phyloP scores from a whole-genome alignment of 208 protist species.

The Trypanosoma lewisi region DNA sequence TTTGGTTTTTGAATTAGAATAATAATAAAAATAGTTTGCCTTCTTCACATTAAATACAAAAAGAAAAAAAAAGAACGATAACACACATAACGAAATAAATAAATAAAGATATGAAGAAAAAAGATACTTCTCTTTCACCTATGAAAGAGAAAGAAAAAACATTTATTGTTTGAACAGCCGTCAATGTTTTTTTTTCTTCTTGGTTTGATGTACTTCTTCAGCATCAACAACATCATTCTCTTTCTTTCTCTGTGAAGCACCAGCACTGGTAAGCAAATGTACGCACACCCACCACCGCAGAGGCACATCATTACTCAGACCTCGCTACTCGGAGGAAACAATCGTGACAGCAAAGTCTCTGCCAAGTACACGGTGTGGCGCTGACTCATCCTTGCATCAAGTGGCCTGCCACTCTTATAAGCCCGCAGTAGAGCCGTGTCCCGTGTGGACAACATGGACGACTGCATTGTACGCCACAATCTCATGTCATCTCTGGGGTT shows the following conservation, averaged over 20 bases:
- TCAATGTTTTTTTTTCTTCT: neutral
- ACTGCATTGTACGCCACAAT: slow-evolving; percentile 81
- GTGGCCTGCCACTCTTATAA: slow-evolving; percentile 37
- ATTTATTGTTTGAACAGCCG: neutral
- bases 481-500: slow-evolving; percentile 42
- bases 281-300: neutral
- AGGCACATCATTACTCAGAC: neutral
- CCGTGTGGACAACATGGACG: slow-evolving; percentile 79
- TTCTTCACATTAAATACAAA: slow-evolving; percentile 10
- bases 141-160: neutral
- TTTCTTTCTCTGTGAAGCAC: neutral
- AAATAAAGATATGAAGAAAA: neutral
- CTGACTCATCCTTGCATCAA: slow-evolving; percentile 66
- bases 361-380: slow-evolving; percentile 67
- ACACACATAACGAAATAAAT: slow-evolving; percentile 2
- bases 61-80: slow-evolving; percentile 23
- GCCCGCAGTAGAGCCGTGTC: slow-evolving; percentile 65
- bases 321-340: slow-evolving; percentile 23
- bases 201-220: neutral
- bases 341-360: slow-evolving; percentile 62
- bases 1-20: slow-evolving; percentile 8
- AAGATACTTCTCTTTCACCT: neutral
- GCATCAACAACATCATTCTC: neutral
- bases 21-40: slow-evolving; percentile 6
- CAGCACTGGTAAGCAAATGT: slow-evolving; percentile 1